Evolutionary conservation across 169 alveolate genomes (phyloP).

Genomic region (Babesia sp.): DNA sequence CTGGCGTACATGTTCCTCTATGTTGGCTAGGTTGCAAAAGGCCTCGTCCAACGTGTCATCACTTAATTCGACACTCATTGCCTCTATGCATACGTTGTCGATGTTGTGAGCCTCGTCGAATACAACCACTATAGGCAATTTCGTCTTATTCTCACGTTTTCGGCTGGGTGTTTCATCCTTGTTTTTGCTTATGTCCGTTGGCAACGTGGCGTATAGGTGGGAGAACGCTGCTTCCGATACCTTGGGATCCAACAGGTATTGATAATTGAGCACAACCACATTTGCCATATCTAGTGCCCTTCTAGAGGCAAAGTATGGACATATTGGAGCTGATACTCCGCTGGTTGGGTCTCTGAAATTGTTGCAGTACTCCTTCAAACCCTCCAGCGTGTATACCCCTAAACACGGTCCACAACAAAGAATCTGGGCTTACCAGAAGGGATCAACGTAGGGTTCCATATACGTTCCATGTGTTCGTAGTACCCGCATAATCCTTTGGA

Average conservation of each 20-base stretch:
- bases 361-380: slow-evolving; percentile 82
- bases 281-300: slow-evolving; percentile 89
- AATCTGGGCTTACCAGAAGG: slow-evolving; percentile 42
- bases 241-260: slow-evolving; percentile 93
- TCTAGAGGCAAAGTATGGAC: slow-evolving; percentile 96
- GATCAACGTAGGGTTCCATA: slow-evolving; percentile 72
- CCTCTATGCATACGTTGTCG: slow-evolving; percentile 97
- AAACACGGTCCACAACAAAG: slow-evolving; percentile 47
- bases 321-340: slow-evolving; percentile 70
- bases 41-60: slow-evolving; percentile 85
- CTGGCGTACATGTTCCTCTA: slow-evolving; percentile 74
- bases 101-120: slow-evolving; percentile 98
- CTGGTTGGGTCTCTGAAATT: slow-evolving; percentile 73
- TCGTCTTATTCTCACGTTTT: slow-evolving; percentile 58
- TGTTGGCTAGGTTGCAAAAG: slow-evolving; percentile 75
- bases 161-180: slow-evolving; percentile 23
- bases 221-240: slow-evolving; percentile 84
- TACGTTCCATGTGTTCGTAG: slow-evolving; percentile 81
- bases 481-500: slow-evolving; percentile 80
- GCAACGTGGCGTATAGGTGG: slow-evolving; percentile 45
- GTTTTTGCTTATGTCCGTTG: slow-evolving; percentile 27
- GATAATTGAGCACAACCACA: slow-evolving; percentile 94
- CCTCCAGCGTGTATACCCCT: slow-evolving; percentile 96
- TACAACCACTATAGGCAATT: slow-evolving; percentile 89
- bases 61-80: slow-evolving; percentile 90